Percentiles rank a stretch among this genome's conserved stretches.
phyloP scores from a whole-genome alignment of 2,329 filamentous ascomycete species.

The Ophiostoma tasmaniense region DNA sequence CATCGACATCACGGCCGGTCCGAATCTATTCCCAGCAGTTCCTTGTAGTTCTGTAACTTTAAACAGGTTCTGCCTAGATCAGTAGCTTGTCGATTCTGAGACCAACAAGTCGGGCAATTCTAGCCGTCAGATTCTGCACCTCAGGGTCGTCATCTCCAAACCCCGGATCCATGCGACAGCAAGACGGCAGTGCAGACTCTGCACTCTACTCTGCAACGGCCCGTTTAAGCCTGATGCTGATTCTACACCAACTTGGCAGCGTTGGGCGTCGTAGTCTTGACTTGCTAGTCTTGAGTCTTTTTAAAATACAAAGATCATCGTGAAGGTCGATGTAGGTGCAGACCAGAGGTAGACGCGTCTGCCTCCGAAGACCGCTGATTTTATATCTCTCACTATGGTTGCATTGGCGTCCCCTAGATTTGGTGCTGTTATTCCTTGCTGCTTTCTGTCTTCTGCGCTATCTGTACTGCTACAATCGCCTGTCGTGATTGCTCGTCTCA shows the following conservation, averaged over 20 bases:
- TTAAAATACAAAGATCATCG: no score
- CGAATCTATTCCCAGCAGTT: not conserved
- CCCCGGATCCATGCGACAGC: not conserved
- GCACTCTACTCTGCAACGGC: not conserved
- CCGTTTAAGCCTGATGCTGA: not conserved
- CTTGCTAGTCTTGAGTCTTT: no score
- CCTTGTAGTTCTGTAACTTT: no score
- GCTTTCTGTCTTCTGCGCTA: not conserved
- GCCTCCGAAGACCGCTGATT: not conserved
- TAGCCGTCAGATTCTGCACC: not conserved
- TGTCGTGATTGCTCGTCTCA: not conserved
- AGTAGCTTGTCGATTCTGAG: not conserved
- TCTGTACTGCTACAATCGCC: no score
- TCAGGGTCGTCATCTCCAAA: not conserved
- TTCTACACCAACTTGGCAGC: not conserved
- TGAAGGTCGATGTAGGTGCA: not conserved
- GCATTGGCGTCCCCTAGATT: not conserved
- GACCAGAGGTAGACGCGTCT: not conserved
- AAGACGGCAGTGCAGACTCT: not conserved
- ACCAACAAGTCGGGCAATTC: not conserved
- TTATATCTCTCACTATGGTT: constrained; percentile 1
- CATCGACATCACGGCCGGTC: not conserved
- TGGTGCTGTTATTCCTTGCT: not conserved
- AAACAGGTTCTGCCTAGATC: not conserved
- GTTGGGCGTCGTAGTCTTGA: not conserved